Evolutionary conservation across 1,139 yeast species (phyloP), one percentile per base, ranked within the genome.

Genomic region (Meyerozyma sp.): DNA sequence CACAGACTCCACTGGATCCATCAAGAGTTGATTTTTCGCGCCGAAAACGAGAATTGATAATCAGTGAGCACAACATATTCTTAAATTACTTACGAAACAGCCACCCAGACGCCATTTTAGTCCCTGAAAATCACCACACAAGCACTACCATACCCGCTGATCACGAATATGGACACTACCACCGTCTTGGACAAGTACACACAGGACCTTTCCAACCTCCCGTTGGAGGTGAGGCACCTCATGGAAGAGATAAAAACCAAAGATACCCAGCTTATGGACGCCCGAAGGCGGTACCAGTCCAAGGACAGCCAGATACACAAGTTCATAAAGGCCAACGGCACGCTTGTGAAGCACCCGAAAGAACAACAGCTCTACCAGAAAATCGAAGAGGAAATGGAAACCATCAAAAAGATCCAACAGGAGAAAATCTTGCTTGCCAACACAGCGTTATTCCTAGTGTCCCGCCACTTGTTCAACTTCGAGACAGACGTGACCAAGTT

Each of bases 191-290:
- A 84, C 52, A 86, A 84, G 56, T 82, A 82, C 50, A 79, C 84
- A 5, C 85, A 83, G 52, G 89, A 84, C 56, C 66, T 93, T 44
- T 81, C 93, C 25, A 93, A 91, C 57, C 73, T 93, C 36, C 97
- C 97, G n/a, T 81, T 89, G 9, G 98, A 93, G 62, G 77, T 93
- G 41, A 83, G 83, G 44, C 89, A 86, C 57, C 68, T 89, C 36
- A 68, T 93, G 43, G 89, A 87, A 43, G 98, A 93, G 61, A 74
- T 93, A 42, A 77, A 84, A 43, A 77, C 73, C 43, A 80, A 84
- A 49, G 98, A 93, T 58, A 55, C 70, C 35, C 82, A 79, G 54
- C 69, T 84, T 28, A 77, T 77, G 56, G 95, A 88, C 44, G 73
- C 78, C 5, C 73, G 88, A 48, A 80, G 79, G 59, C 78, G 85